Evolutionary conservation across 108 stramenopile genomes (phyloP), one percentile per base, ranked within the genome.

Genomic region (Cyclotella cryptica): DNA sequence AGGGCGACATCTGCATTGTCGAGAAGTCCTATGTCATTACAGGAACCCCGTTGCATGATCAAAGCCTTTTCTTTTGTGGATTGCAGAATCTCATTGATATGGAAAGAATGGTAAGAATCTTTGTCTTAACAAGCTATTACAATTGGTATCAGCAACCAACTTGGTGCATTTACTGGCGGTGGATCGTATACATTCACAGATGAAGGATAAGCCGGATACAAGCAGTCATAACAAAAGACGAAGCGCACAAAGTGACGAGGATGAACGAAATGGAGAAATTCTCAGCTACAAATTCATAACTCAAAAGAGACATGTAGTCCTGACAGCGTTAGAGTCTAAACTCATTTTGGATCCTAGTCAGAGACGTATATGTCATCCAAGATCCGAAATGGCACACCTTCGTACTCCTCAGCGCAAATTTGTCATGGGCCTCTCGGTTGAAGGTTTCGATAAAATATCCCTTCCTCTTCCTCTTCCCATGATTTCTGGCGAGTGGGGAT

Each of bases 11-110:
- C 0, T 86, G 85, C 51, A 73, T 86, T 55, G 82, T 84, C 46
- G 77, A 86, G 64, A 86, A 76, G 57, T 69, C 82, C 57, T 86
- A 86, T 54, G 72, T 84, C n/a, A 58, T 86, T 12, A 84, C 69
- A 43, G 85, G 85, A 62, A 83, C 67, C 13, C 68, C 66, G 51
- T 78, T 83, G 57, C 55, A 74, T 41, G 78, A 86, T 21, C 78
- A 75, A 27, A 83, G 76, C 41, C 74, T 86, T 5, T 71, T 84
- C 51, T 83, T 86, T 40, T 79, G 74, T 73, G 81, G 82, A 24
- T 60, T 86, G 29, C 85, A 86, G 44, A 83, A 86, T 57, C 74
- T 86, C 0, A 76, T 86, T 28, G 67, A 86, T 35, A 72, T 80
- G 75, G 85, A 86, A 44, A 78, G 85, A 71, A 61, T 79, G 63